Evolutionary conservation across 2,329 filamentous ascomycete genomes (phyloP), one percentile per base, ranked within the genome.

Genomic region (Phialophora tarda): DNA sequence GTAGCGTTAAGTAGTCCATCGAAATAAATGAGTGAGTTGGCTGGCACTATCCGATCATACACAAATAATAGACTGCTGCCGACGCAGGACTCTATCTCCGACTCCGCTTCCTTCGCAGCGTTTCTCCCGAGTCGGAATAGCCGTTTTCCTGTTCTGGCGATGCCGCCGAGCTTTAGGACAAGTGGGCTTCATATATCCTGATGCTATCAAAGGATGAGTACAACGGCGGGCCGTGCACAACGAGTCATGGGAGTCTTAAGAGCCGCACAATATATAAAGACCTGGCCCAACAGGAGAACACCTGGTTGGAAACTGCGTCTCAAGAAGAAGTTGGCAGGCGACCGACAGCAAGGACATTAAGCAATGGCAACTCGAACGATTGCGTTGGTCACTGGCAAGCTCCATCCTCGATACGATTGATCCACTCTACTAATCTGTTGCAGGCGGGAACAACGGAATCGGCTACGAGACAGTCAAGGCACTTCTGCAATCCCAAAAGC

Each of bases 401-500:
- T 7, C 6, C 53, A 6, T 55, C 24, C 12, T 5, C 1, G 53
- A 34, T 21, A 21, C 3, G 3, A 11, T 11, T 11, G 24, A 14
- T 11, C 4, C 12, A 24, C 11, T 21, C n/a, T 17, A 21, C 26
- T 55, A 4, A 30, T 21, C 3, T n/a, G 28, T n/a, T 17, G 8
- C 17, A 74, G 73, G 74, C 6, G 74, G 71, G 21, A 76, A 75
- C 63, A 70, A 67, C 34, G 74, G 74, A 38, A 67, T 76, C 30
- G 74, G 74, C 10, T 71, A 69, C 50, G 74, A 71, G 48, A 70
- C 71, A 4, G 65, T 72, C 32, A 70, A 71, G 48, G 65, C 71
- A 14, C 63, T 76, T 8, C 64, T 69, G 11, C 56, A 64, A 23
- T 63, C 71, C 17, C 69, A 64, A 4, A 32, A 64, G 26, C 61